These are phyloP conservation scores for Geosmithia morbida DNA, from an alignment of 2,329 filamentous ascomycete genomes.

Conservation along the genomic window DNA sequence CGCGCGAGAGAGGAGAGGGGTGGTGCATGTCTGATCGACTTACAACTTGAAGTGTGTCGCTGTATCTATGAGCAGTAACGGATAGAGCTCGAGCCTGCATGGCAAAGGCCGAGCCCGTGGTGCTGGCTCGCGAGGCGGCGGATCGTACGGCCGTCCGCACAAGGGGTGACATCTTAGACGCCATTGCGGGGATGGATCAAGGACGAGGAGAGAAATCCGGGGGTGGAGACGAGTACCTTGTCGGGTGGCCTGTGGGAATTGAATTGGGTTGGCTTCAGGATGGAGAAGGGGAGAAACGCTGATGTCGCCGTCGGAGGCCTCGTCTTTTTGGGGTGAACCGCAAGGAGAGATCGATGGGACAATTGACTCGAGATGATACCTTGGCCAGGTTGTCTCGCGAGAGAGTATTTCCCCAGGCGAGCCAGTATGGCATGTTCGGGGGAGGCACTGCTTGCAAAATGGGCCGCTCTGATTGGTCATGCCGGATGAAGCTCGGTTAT, in stretches of 20 bases:
- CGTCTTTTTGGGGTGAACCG: no score
- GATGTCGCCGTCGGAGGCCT: no score
- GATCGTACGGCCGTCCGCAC: conserved; percentile 56
- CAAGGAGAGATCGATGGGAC: no score
- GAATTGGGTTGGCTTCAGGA: conserved; percentile 6
- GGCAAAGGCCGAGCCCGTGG: background rate
- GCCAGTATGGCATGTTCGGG: conserved; percentile 14
- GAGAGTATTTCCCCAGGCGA: conserved; percentile 9
- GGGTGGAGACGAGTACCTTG: conserved; percentile 4
- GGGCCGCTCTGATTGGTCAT: conserved; percentile 14
- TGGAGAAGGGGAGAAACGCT: background rate
- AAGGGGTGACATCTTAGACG: conserved; percentile 66
- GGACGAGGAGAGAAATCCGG: conserved; percentile 4
- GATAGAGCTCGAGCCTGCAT: conserved; percentile 58
- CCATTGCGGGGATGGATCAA: conserved; percentile 39
- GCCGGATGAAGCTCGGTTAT: conserved; percentile 13
- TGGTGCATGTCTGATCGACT: conserved; percentile 18
- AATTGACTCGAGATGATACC: background rate
- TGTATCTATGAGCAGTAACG: conserved; percentile 50
- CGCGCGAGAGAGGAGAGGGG: background rate
- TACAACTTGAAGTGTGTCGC: conserved; percentile 60
- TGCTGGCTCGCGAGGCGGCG: conserved; percentile 40
- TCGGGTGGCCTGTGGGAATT: no score
- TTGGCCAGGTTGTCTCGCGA: background rate
- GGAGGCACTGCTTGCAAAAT: conserved; percentile 20